Evolutionary conservation across 805 yeast genomes (phyloP).

Genomic region (Yamadazyma kitorensis): DNA sequence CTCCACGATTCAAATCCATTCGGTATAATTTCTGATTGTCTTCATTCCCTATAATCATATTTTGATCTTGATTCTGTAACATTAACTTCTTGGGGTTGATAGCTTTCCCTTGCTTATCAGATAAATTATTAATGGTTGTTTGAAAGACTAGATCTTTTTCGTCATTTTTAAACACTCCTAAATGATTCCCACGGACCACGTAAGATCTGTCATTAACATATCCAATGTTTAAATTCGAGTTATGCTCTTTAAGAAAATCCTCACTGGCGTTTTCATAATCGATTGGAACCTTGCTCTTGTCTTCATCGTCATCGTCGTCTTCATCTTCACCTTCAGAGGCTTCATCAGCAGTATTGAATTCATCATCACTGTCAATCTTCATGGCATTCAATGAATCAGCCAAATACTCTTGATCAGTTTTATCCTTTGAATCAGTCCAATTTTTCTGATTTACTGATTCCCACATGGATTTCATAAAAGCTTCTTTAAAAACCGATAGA

Average conservation of each 20-base stretch:
- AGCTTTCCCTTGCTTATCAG: slow-evolving; percentile 46
- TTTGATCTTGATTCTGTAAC: slow-evolving; percentile 73
- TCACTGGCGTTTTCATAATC: slow-evolving; percentile 27
- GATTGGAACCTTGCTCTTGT: background rate
- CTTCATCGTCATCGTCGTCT: slow-evolving; percentile 5
- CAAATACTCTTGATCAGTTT: slow-evolving; percentile 54
- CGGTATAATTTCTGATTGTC: slow-evolving; percentile 49
- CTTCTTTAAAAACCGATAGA: slow-evolving; percentile 51
- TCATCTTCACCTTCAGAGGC: slow-evolving; percentile 9
- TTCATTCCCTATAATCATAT: slow-evolving; percentile 50
- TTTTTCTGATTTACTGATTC: slow-evolving; percentile 51
- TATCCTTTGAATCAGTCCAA: slow-evolving; percentile 38
- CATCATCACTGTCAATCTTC: slow-evolving; percentile 32
- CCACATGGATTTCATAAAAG: slow-evolving; percentile 55
- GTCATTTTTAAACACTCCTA: slow-evolving; percentile 75
- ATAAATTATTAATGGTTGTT: slow-evolving; percentile 64
- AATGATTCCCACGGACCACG: slow-evolving; percentile 72
- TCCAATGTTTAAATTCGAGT: slow-evolving; percentile 70
- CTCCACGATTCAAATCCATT: slow-evolving; percentile 78
- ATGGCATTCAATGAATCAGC: slow-evolving; percentile 47
- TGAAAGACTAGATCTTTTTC: slow-evolving; percentile 54
- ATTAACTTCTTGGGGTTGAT: slow-evolving; percentile 61
- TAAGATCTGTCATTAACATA: slow-evolving; percentile 67
- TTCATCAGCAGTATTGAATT: slow-evolving; percentile 22
- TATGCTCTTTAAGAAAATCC: slow-evolving; percentile 33